Conservation (phyloP, 768 basidiomycete genomes). For the Tulasnella sp. region DNA sequence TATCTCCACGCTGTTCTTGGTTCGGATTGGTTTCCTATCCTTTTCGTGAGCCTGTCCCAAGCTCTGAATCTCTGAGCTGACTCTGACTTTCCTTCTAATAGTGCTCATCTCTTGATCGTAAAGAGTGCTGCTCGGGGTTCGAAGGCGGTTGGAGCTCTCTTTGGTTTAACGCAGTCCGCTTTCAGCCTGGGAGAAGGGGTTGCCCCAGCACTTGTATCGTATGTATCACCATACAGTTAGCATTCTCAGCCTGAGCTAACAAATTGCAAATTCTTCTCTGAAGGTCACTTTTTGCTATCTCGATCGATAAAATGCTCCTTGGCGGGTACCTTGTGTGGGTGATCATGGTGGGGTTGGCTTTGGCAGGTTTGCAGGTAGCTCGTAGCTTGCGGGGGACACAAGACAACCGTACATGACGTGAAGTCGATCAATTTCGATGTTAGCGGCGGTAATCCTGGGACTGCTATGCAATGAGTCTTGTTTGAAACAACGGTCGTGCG, state of each 20-base stretch:
- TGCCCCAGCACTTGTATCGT: constrained; percentile 25
- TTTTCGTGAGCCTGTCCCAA: constrained; percentile 23
- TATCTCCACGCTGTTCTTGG: constrained; percentile 16
- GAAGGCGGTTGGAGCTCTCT: constrained; percentile 9
- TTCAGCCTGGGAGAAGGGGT: constrained; percentile 18
- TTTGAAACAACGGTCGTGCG: no score
- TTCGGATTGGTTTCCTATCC: constrained; percentile 5
- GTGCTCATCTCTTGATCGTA: neutral
- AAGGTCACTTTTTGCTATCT: constrained; percentile 14
- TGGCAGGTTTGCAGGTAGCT: neutral
- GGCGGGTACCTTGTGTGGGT: constrained; percentile 17
- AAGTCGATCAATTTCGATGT: neutral
- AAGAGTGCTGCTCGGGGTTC: neutral
- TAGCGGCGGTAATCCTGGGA: neutral
- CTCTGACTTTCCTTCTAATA: neutral
- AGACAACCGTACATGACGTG: neutral
- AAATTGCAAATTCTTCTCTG: neutral
- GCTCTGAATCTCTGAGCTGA: neutral
- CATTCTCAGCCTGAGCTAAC: neutral
- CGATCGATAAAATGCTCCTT: constrained; percentile 26
- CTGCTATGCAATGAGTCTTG: no score
- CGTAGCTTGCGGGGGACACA: neutral
- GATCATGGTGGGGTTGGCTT: constrained; percentile 24
- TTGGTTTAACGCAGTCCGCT: constrained; percentile 23
- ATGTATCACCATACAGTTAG: neutral